Evolutionary conservation across 371 early-diverging fungal species (phyloP), one percentile per base, ranked within the genome.

Genomic region (Nematocida displodere): DNA sequence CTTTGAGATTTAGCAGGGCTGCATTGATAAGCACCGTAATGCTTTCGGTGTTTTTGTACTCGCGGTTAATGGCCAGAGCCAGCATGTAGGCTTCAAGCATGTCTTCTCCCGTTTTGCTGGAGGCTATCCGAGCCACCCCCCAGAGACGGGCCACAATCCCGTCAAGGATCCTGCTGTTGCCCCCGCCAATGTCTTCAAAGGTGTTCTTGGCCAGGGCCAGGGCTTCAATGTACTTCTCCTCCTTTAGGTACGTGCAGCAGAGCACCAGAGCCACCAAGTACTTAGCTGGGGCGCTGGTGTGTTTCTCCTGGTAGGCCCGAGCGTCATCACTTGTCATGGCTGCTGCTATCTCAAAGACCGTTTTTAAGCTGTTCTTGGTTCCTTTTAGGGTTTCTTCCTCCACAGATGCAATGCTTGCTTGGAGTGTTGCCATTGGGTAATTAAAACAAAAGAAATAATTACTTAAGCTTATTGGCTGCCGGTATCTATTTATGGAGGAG

Each of bases 21-120:
- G 15, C 52, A 34, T 71, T 71, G 34, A 71, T 62, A 11, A 71
- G 5, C 24, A 71, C 75, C 11, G 75, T 62, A 5, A 29, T 62
- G 11, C 46, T 71, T 24, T 71, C 75, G 22, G 31, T 29, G 36
- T 47, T 50, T 28, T 54, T 3, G 28, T 71, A 50, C 75, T 71
- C 75, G 1, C 62, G 5, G 37, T 49, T 22, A 2, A 8, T 22
- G 8, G 53, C 28, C 2, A 71, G 36, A 17, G 22, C 61, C 20
- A 59, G 3, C 5, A 71, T 29, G 31, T 61, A 71, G 24, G 44
- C 58, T 4, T 7, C 5, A 24, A 71, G 50, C 48, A 47, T 46
- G n/a, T 71, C 26, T 42, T 11, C 47, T 15, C 44, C 49, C 7
- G 44, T 24, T 0, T 2, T 2, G n/a, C 3, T 61, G 8, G 61